Evolutionary conservation across 2,329 filamentous ascomycete genomes (phyloP).

Genomic region (Nigrograna mackinnonii): DNA sequence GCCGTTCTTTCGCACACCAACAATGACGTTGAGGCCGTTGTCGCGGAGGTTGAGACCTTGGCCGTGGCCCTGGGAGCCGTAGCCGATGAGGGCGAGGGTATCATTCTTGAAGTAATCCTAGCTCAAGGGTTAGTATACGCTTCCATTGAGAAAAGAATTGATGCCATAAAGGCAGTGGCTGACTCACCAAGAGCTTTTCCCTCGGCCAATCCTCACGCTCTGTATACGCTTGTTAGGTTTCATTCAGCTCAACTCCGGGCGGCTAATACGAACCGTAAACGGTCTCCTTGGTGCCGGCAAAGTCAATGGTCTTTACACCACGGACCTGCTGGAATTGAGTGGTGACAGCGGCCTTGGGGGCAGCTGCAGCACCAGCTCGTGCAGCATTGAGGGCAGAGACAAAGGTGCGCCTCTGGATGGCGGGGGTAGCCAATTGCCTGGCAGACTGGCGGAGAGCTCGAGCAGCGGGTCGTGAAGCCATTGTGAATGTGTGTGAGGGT

Average conservation of each 20-base stretch:
- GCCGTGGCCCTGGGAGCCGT: constrained; percentile 97
- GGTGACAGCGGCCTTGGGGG: constrained; percentile 50
- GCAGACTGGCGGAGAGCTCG: constrained; percentile 62
- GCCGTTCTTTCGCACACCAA: constrained; percentile 98
- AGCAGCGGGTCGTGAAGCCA: constrained; percentile 77
- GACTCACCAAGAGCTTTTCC: constrained; percentile 92
- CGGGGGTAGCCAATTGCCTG: constrained; percentile 57
- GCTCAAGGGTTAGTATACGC: constrained; percentile 26
- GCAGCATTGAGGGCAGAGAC: constrained; percentile 60
- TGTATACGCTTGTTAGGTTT: constrained; percentile 44
- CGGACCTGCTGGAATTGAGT: constrained; percentile 69
- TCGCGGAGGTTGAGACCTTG: constrained; percentile 99
- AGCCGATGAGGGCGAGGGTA: constrained; percentile 97
- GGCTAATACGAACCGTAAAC: constrained; percentile 73
- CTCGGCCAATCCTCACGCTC: constrained; percentile 98
- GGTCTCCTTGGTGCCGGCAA: constrained; percentile 91
- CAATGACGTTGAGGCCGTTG: constrained; percentile 98
- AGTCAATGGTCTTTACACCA: constrained; percentile 98
- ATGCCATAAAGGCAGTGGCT: constrained; percentile 21
- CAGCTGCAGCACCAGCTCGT: constrained; percentile 49
- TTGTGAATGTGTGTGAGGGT: constrained; percentile 56
- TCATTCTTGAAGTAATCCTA: constrained; percentile 99
- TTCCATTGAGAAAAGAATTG: constrained; percentile 8
- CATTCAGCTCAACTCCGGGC: constrained; percentile 14
- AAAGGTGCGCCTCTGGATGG: constrained; percentile 61